phyloP scores from a whole-genome alignment of 2,329 filamentous ascomycete genomes.

The Arthrobotrys sphaeroides region DNA sequence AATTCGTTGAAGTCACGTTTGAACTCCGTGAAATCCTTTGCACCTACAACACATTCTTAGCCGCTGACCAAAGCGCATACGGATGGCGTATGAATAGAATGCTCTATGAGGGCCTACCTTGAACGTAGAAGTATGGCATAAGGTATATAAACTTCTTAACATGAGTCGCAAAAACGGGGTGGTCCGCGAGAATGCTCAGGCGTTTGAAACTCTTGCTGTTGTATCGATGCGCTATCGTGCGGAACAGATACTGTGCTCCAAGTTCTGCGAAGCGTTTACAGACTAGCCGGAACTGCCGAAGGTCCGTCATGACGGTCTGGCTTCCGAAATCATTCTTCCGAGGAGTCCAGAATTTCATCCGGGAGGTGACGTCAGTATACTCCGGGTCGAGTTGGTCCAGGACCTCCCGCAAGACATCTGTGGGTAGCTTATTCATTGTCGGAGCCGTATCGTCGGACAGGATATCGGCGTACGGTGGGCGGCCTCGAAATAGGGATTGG shows the following conservation, averaged over 20 bases:
- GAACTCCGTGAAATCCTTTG: slow-evolving; percentile 54
- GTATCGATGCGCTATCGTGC: slow-evolving; percentile 66
- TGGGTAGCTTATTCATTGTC: slow-evolving; percentile 60
- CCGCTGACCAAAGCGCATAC: slow-evolving; percentile 58
- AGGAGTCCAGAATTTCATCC: slow-evolving; percentile 65
- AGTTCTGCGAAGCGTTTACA: slow-evolving; percentile 66
- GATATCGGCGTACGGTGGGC: slow-evolving; percentile 37
- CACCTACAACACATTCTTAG: slow-evolving; percentile 64
- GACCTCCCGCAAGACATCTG: slow-evolving; percentile 65
- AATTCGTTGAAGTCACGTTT: slow-evolving; percentile 59
- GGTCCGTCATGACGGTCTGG: slow-evolving; percentile 63
- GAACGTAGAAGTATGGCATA: slow-evolving; percentile 69
- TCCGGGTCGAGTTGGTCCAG: slow-evolving; percentile 66
- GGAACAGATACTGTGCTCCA: slow-evolving; percentile 66
- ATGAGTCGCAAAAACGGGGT: slow-evolving; percentile 65
- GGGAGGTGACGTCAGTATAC: slow-evolving; percentile 63
- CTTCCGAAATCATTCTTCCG: slow-evolving; percentile 67
- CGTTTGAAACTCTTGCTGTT: slow-evolving; percentile 65
- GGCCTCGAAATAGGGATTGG: slow-evolving; percentile 9
- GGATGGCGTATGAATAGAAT: slow-evolving; percentile 2
- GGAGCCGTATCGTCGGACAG: slow-evolving; percentile 1
- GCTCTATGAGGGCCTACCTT: slow-evolving; percentile 61
- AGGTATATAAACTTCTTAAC: slow-evolving; percentile 71
- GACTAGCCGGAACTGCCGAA: slow-evolving; percentile 64
- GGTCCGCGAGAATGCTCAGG: slow-evolving; percentile 65